These are phyloP conservation scores for Hansfordia pulvinata DNA, from an alignment of 2,329 filamentous ascomycete genomes.

Conservation along the genomic window DNA sequence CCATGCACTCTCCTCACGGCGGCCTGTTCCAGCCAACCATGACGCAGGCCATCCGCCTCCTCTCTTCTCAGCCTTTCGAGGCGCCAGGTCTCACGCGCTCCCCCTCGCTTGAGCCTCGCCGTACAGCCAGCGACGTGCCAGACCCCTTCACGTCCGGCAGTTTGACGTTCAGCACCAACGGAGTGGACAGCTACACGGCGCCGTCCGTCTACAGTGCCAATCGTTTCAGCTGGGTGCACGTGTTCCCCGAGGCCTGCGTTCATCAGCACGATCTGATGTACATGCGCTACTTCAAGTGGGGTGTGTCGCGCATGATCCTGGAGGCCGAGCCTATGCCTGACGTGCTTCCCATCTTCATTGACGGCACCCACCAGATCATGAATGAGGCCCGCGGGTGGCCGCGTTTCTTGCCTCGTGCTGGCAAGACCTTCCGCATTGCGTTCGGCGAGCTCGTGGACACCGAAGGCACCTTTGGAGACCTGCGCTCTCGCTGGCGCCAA, in stretches of 20 bases:
- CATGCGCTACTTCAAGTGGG: conserved; percentile 98
- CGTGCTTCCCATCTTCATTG: conserved; percentile 86
- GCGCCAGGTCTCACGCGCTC: conserved; percentile 6
- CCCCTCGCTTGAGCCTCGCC: conserved; percentile 3
- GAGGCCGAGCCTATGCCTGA: conserved; percentile 80
- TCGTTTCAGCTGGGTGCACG: conserved; percentile 75
- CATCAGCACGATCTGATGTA: conserved; percentile 70
- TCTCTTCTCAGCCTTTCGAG: conserved; percentile 47
- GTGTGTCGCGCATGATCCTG: conserved; percentile 77
- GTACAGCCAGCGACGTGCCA: conserved; percentile 14
- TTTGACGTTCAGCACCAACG: conserved; percentile 50
- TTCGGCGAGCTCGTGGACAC: conserved; percentile 70
- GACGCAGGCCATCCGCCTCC: conserved; percentile 68
- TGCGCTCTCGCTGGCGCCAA: conserved; percentile 60
- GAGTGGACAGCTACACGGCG: conserved; percentile 50
- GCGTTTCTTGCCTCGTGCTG: conserved; percentile 63
- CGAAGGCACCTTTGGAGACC: conserved; percentile 63
- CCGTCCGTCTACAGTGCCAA: conserved; percentile 60
- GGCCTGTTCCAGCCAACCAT: conserved; percentile 86
- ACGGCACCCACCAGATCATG: conserved; percentile 83
- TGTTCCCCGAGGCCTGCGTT: conserved; percentile 91
- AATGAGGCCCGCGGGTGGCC: conserved; percentile 69
- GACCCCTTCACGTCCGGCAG: conserved; percentile 39
- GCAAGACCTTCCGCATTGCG: conserved; percentile 56
- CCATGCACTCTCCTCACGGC: conserved; percentile 63